Conservation (phyloP, 345 rosid genomes). For the Ricinus communis region DNA sequence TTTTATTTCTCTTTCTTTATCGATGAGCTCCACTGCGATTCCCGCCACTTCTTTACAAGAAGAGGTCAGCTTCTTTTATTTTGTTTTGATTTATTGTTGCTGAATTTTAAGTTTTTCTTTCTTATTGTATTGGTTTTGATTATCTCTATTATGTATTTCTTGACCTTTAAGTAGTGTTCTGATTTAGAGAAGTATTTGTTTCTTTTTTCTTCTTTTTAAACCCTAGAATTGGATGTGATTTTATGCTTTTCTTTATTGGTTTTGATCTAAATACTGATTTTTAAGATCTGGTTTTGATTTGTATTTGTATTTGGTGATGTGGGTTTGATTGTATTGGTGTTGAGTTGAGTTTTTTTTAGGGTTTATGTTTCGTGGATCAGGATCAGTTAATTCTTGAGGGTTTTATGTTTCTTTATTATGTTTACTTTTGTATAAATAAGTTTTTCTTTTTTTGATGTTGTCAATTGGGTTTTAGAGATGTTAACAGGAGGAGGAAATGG, state of each 20-base stretch:
- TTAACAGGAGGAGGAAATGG: conserved; percentile 46
- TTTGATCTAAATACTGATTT: conserved; percentile 35
- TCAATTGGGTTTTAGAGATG: conserved; percentile 45
- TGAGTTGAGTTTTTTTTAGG: conserved; percentile 27
- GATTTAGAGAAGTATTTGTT: conserved; percentile 21
- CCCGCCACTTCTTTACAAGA: conserved; percentile 50
- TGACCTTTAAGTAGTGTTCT: conserved; percentile 23
- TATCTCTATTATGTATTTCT: conserved; percentile 25
- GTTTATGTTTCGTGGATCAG: conserved; percentile 2
- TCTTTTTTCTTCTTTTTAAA: conserved; percentile 18
- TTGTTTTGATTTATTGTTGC: neutral
- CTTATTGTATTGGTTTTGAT: conserved; percentile 1
- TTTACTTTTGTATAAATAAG: neutral
- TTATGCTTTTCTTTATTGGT: conserved; percentile 5
- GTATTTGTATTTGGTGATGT: conserved; percentile 22
- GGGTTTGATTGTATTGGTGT: conserved; percentile 25
- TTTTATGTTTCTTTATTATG: neutral
- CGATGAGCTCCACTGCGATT: conserved; percentile 54
- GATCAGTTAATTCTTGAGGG: conserved; percentile 11
- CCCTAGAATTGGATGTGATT: conserved; percentile 32
- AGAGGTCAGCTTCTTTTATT: conserved; percentile 38
- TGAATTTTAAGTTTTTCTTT: neutral
- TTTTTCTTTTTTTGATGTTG: conserved; percentile 14
- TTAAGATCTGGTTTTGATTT: conserved; percentile 56
- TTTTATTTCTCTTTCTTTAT: neutral